Conservation (phyloP, 306 rosid species). For the Citrullus amarus region DNA sequence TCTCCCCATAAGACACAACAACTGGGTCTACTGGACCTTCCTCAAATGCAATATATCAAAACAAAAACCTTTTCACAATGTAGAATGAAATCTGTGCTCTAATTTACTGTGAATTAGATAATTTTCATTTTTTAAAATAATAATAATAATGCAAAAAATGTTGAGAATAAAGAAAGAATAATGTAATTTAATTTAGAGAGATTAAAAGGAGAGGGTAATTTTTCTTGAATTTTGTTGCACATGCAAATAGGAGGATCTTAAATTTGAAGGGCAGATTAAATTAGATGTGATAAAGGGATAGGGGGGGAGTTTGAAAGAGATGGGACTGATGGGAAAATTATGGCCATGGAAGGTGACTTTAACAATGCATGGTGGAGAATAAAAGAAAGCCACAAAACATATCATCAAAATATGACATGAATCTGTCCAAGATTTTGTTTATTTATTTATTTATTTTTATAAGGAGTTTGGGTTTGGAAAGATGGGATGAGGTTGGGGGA, state of each 20-base stretch:
- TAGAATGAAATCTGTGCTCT: not conserved
- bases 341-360: constrained; percentile 54
- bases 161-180: no score
- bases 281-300: no score
- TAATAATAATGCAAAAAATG: no score
- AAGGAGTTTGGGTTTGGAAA: not conserved
- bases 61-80: not conserved
- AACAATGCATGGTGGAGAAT: constrained; percentile 40
- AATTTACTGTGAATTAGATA: not conserved
- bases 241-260: no score
- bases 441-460: no score
- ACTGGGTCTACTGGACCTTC: not conserved
- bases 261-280: no score
- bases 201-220: no score
- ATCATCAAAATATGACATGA: constrained; percentile 7
- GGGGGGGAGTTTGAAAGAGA: constrained; percentile 9
- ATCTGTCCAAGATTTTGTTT: constrained; percentile 10
- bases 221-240: not conserved
- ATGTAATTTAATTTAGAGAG: no score
- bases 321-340: constrained; percentile 47
- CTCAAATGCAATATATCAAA: not conserved
- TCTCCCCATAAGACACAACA: not conserved
- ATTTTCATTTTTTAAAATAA: no score
- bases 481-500: not conserved
- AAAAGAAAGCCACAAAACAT: constrained; percentile 56